Evolutionary conservation across 345 rosid species (phyloP).

Genomic region (Xanthoceras sorbifolium): DNA sequence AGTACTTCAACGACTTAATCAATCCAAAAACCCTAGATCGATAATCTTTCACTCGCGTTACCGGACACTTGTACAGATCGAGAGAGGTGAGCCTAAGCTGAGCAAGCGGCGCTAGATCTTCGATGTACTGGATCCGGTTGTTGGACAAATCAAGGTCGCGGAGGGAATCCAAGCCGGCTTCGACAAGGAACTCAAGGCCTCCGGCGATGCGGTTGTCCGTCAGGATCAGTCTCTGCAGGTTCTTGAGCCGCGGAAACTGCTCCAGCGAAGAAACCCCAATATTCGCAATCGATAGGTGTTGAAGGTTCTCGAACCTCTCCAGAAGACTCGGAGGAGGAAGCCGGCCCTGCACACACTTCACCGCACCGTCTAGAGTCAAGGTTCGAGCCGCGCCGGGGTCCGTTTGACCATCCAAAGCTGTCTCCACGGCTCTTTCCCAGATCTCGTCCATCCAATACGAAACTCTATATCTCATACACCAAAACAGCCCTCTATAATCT

Average conservation of each 20-base stretch:
- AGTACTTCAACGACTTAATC: slow-evolving; percentile 70
- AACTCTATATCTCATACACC: slow-evolving; percentile 31
- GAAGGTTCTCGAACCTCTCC: slow-evolving; percentile 61
- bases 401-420: slow-evolving; percentile 62
- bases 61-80: slow-evolving; percentile 85
- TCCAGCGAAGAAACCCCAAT: slow-evolving; percentile 66
- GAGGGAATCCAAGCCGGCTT: slow-evolving; percentile 60
- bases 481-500: background rate
- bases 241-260: slow-evolving; percentile 60
- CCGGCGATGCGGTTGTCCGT: slow-evolving; percentile 73
- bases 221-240: slow-evolving; percentile 61
- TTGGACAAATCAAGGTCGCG: slow-evolving; percentile 75
- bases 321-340: slow-evolving; percentile 53
- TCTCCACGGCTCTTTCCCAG: slow-evolving; percentile 78
- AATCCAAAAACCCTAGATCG: slow-evolving; percentile 78
- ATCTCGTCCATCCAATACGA: slow-evolving; percentile 67
- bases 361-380: slow-evolving; percentile 75
- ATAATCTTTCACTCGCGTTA: slow-evolving; percentile 69
- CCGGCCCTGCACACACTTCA: slow-evolving; percentile 67
- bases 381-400: slow-evolving; percentile 43
- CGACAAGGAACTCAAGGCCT: slow-evolving; percentile 63
- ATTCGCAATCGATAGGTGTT: slow-evolving; percentile 68
- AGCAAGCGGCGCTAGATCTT: slow-evolving; percentile 72
- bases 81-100: slow-evolving; percentile 65
- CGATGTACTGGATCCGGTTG: slow-evolving; percentile 68